Base-by-base conservation (phyloP, 2,329 filamentous ascomycete genomes). In the Penicillium palitans region DNA sequence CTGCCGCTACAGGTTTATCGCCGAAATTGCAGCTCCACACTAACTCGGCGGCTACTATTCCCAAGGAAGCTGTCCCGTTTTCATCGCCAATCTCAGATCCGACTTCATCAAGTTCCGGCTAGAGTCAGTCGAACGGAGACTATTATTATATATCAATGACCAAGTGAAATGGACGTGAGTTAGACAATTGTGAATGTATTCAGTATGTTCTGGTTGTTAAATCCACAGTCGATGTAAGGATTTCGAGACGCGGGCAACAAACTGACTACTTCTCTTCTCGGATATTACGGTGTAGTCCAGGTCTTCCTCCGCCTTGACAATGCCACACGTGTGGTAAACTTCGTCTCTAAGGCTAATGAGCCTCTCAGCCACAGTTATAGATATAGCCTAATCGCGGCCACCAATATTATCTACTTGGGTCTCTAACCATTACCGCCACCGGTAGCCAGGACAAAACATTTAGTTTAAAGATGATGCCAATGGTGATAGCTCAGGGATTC, bases 301-400 rank as follows among this genome's bases (percentile, higher is more conserved):
- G 46, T 37, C 46, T 21, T 49, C 46, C 29, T 49, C 29, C n/a
- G n/a, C 46, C 19, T 37, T 49, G 12, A 49, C 19, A 4, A 49
- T 48, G 6, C 13, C 35, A 29, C 9, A 3, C 24, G 47, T 2
- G 33, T 39, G 15, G 33, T 51, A 15, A 17, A 19, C 5, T 56
- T 50, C 35, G 45, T 45, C 6, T 40, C 37, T 8, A 1, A 19
- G 12, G 17, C 27, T 12, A 44, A 27, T 48, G 40, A 9, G 6
- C 35, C 13, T 12, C 12, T 37, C 9, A 52, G 45, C 17, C n/a
- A n/a, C 10, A 45, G 42, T 21, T 31, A 53, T 12, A 74, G 72
- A 0, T 74, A 73, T 40, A 75, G 77, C 5, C 72, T 81, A 6
- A 76, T 81, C 45, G 77, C 72, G 1, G 78, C 78, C 0, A 74